Conservation (phyloP, 108 stramenopile species). For the Nitzschia inconspicua region DNA sequence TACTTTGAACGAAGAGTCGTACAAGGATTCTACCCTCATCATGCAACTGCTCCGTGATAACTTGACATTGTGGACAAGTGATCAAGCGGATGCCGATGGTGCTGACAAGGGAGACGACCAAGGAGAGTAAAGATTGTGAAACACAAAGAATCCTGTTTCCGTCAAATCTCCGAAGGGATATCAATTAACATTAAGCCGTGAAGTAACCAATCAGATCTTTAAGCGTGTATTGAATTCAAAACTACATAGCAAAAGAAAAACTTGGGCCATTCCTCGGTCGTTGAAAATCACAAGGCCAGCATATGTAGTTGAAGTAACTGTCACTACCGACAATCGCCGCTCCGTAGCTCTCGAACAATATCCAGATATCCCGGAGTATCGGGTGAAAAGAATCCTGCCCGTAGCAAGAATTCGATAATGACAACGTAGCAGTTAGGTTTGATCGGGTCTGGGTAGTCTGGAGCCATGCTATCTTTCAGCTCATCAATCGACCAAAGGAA, state of each 20-base stretch:
- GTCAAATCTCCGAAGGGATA: background rate
- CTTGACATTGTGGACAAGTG: constrained; percentile 99
- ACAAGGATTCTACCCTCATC: constrained; percentile 99
- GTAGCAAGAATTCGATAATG: constrained; percentile 79
- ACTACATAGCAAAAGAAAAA: background rate
- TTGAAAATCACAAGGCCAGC: background rate
- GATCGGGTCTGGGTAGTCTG: constrained; percentile 64
- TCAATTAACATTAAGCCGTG: background rate
- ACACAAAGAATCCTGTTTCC: background rate
- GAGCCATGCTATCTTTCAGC: constrained; percentile 50
- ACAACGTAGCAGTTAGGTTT: constrained; percentile 90
- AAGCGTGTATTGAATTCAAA: background rate
- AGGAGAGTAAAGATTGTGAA: background rate
- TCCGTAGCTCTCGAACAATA: constrained; percentile 61
- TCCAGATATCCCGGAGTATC: constrained; percentile 77
- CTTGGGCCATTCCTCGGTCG: background rate
- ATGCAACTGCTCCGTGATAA: constrained; percentile 99
- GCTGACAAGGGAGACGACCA: constrained; percentile 56
- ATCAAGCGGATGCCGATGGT: constrained; percentile 88
- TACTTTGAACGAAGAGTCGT: constrained; percentile 98
- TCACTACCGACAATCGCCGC: constrained; percentile 54
- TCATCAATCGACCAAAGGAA: constrained; percentile 66
- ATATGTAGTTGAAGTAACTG: background rate
- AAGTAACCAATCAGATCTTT: background rate
- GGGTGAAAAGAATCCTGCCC: constrained; percentile 49